Percentiles rank a stretch among this genome's conserved stretches.
Conservation (phyloP, 768 basidiomycete species). For the Russula compacta region DNA sequence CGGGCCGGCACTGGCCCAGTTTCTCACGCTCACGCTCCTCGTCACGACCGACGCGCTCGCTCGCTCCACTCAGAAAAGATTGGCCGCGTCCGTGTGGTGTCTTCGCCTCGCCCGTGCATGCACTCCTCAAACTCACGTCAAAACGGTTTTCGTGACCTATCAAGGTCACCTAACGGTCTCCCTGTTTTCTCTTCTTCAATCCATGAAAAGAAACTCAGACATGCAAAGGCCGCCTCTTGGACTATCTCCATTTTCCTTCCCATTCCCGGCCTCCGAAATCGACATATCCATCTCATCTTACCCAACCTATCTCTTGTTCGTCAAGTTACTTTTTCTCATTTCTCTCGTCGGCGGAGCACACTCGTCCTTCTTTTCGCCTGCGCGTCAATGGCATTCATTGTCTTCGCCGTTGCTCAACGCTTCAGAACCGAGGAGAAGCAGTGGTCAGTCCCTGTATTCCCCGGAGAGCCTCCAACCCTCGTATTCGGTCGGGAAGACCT, state of each 20-base stretch:
- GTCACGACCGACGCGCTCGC: neutral
- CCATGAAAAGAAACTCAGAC: slow-evolving; percentile 54
- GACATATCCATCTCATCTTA: slow-evolving; percentile 46
- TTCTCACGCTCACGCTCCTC: slow-evolving; percentile 4
- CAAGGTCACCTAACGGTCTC: slow-evolving; percentile 35
- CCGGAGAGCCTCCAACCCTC: slow-evolving; percentile 57
- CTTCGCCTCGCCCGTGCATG: slow-evolving; percentile 24
- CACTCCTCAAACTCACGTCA: slow-evolving; percentile 40
- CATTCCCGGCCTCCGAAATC: slow-evolving; percentile 50
- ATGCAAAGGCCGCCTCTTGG: slow-evolving; percentile 41
- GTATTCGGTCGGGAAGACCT: slow-evolving; percentile 72
- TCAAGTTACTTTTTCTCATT: slow-evolving; percentile 44
- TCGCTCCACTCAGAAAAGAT: neutral
- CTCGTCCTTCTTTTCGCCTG: slow-evolving; percentile 42
- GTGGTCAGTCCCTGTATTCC: slow-evolving; percentile 46
- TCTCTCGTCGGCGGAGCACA: slow-evolving; percentile 51
- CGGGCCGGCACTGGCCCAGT: neutral
- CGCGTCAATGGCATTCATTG: slow-evolving; percentile 39
- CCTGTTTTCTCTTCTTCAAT: slow-evolving; percentile 48
- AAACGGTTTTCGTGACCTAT: slow-evolving; percentile 39
- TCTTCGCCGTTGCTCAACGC: slow-evolving; percentile 52
- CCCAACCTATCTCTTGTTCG: slow-evolving; percentile 56
- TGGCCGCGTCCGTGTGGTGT: neutral
- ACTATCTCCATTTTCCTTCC: slow-evolving; percentile 49
- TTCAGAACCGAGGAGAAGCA: slow-evolving; percentile 53